Conservation (phyloP, 345 rosid species). For the Heritiera fomes region DNA sequence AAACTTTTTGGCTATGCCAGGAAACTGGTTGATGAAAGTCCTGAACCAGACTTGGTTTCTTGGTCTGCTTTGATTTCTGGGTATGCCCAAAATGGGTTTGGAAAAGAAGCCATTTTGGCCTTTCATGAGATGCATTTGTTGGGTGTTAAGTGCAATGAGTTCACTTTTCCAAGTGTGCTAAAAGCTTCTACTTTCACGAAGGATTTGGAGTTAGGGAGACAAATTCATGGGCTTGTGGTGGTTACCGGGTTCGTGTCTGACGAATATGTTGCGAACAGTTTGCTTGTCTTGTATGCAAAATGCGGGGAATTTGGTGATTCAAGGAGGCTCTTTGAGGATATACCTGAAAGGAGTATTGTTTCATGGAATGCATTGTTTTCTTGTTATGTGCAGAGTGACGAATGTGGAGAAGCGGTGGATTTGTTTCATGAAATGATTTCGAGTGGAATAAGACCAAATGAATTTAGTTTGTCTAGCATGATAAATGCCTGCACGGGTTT, state of each 20-base stretch:
- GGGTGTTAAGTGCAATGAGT: conserved; percentile 46
- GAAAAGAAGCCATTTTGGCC: conserved; percentile 32
- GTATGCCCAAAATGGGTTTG: too few species aligned
- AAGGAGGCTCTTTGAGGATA: conserved; percentile 47
- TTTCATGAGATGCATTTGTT: conserved; percentile 43
- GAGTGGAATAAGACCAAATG: conserved; percentile 54
- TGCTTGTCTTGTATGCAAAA: conserved; percentile 62
- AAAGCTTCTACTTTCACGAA: too few species aligned
- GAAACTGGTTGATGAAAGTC: conserved; percentile 32
- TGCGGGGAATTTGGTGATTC: conserved; percentile 50
- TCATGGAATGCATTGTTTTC: conserved; percentile 64
- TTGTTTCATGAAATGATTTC: conserved; percentile 52
- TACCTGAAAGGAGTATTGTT: conserved; percentile 50
- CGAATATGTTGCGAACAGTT: conserved; percentile 59
- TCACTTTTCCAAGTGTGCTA: too few species aligned
- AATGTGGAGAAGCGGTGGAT: conserved; percentile 38
- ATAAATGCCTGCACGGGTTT: conserved; percentile 55
- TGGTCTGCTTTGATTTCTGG: conserved; percentile 61
- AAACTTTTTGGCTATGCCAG: conserved; percentile 43
- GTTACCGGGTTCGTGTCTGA: conserved; percentile 53
- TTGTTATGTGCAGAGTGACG: conserved; percentile 52
- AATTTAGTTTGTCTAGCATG: conserved; percentile 60
- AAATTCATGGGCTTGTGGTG: conserved; percentile 44
- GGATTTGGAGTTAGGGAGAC: conserved; percentile 28
- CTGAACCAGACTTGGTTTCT: conserved; percentile 39